These are phyloP conservation scores for Penicillium robsamsonii DNA, from an alignment of 495 filamentous ascomycete species.

Conservation along the genomic window DNA sequence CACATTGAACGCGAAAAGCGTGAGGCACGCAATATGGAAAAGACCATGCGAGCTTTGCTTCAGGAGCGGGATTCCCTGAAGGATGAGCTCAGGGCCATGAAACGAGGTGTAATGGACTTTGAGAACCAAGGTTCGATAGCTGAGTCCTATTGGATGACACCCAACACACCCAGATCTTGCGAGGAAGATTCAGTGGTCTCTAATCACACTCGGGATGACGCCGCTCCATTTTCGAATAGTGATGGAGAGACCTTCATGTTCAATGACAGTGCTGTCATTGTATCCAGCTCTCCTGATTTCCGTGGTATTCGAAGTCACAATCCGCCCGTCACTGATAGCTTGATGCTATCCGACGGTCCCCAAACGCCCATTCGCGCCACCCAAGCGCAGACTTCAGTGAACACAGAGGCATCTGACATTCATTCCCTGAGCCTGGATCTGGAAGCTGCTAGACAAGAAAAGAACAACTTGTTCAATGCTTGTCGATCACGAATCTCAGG, in stretches of 20 bases:
- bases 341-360: slow-evolving; percentile 14
- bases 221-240: slow-evolving; percentile 3
- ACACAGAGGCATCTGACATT: slow-evolving; percentile 24
- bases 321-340: slow-evolving; percentile 19
- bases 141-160: slow-evolving; percentile 23
- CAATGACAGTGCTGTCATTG: slow-evolving; percentile 34
- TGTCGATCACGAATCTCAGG: slow-evolving; percentile 36
- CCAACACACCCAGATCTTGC: slow-evolving; percentile 19
- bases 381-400: slow-evolving; percentile 15
- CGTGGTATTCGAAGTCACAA: slow-evolving; percentile 16
- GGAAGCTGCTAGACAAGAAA: slow-evolving; percentile 39
- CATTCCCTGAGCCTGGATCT: slow-evolving; percentile 32
- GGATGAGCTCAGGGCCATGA: slow-evolving; percentile 47
- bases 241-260: slow-evolving; percentile 34
- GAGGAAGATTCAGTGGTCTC: slow-evolving; percentile 22
- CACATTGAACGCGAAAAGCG: slow-evolving; percentile 58
- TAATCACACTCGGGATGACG: slow-evolving; percentile 4
- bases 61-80: slow-evolving; percentile 47
- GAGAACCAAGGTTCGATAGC: slow-evolving; percentile 25
- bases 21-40: slow-evolving; percentile 44
- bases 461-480: slow-evolving; percentile 37
- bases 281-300: slow-evolving; percentile 38
- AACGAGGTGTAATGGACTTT: slow-evolving; percentile 30
- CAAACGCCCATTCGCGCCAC: slow-evolving; percentile 17
- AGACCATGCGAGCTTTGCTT: slow-evolving; percentile 45